These are phyloP conservation scores for Chrysoporthe austroafricana DNA, from an alignment of 2,329 filamentous ascomycete species.

Conservation along the genomic window DNA sequence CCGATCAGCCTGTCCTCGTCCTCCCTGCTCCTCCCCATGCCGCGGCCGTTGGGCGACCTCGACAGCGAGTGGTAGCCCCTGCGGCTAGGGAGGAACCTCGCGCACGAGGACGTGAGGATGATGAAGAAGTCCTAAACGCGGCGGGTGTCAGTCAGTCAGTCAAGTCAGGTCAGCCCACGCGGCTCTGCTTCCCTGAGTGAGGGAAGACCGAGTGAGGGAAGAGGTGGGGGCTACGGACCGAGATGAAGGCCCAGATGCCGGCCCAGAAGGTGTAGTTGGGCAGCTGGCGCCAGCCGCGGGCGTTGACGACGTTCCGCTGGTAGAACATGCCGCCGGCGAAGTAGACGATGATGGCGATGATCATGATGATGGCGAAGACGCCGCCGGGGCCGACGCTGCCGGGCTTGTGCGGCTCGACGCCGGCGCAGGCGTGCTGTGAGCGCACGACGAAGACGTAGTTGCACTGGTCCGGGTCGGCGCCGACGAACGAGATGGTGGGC, in stretches of 20 bases:
- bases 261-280: constrained; percentile 95
- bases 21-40: constrained; percentile 57
- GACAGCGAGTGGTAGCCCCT: constrained; percentile 71
- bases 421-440: constrained; percentile 77
- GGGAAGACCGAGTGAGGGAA: background rate
- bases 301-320: constrained; percentile 91
- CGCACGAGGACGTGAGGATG: constrained; percentile 71
- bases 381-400: constrained; percentile 71
- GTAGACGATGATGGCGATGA: constrained; percentile 81
- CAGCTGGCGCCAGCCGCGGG: constrained; percentile 91
- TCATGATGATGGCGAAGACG: constrained; percentile 85
- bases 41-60: constrained; percentile 53
- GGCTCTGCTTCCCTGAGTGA: background rate
- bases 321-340: constrained; percentile 92
- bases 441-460: constrained; percentile 95
- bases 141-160: background rate
- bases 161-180: background rate
- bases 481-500: constrained; percentile 81
- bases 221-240: constrained; percentile 54
- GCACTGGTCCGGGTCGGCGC: constrained; percentile 83
- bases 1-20: constrained; percentile 95
- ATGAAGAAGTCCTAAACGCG: constrained; percentile 63
- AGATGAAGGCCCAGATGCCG: constrained; percentile 81
- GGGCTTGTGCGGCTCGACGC: constrained; percentile 70
- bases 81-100: constrained; percentile 65